These are phyloP conservation scores for Adenanthera pavonina DNA, from an alignment of 306 rosid genomes.

Conservation along the genomic window DNA sequence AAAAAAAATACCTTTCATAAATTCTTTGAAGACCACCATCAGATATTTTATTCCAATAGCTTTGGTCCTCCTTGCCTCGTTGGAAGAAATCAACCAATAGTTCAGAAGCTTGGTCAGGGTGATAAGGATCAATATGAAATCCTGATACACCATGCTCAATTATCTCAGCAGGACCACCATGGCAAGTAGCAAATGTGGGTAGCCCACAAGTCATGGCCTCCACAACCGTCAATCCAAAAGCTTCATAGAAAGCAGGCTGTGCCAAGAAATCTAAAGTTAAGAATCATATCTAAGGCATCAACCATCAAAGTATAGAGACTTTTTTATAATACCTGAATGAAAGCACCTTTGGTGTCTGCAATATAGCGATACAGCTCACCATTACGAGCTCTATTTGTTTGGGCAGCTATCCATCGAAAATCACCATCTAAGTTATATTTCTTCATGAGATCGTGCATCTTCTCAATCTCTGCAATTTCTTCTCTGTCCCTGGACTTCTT, in stretches of 20 bases:
- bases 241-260: conserved; percentile 98
- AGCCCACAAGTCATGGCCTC: conserved; percentile 97
- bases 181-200: conserved; percentile 89
- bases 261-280: conserved; percentile 28
- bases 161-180: conserved; percentile 98
- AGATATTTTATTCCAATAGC: conserved; percentile 73
- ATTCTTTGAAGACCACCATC: conserved; percentile 85
- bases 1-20: conserved; percentile 64
- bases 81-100: conserved; percentile 71
- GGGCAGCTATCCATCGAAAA: conserved; percentile 85
- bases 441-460: conserved; percentile 78
- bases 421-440: conserved; percentile 66
- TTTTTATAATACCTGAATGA: conserved; percentile 69
- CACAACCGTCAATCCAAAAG: conserved; percentile 96
- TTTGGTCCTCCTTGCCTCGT: conserved; percentile 67
- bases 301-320: conserved; percentile 14
- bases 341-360: conserved; percentile 88
- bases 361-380: conserved; percentile 94
- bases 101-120: conserved; percentile 70
- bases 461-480: conserved; percentile 91
- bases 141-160: conserved; percentile 89
- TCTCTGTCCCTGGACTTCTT: conserved; percentile 86
- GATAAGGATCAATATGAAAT: conserved; percentile 93
- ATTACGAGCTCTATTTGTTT: conserved; percentile 86
- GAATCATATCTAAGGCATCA: not conserved